phyloP scores from a whole-genome alignment of 179 eudicot species.

The Kewa caespitosa region DNA sequence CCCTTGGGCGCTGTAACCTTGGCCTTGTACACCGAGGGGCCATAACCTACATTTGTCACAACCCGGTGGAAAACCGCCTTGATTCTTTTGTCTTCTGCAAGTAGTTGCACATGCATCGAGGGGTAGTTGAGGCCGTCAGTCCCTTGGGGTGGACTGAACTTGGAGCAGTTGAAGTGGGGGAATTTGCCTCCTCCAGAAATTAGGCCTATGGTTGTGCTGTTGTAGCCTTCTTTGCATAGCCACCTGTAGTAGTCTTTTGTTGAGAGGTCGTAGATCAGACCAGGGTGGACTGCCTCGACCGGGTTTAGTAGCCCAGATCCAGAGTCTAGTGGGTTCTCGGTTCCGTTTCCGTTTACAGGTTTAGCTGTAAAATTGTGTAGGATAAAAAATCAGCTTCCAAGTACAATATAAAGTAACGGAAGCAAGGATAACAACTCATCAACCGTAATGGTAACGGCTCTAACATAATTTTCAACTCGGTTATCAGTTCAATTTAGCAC shows the following conservation, averaged over 20 bases:
- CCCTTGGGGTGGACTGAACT: conserved; percentile 35
- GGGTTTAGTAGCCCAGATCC: conserved; percentile 71
- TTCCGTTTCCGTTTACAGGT: conserved; percentile 34
- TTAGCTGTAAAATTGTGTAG: conserved; percentile 49
- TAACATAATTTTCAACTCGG: too few relatives aligned
- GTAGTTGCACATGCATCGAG: conserved; percentile 57
- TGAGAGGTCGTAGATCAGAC: conserved; percentile 56
- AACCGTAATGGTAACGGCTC: too few relatives aligned
- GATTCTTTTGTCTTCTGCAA: conserved; percentile 4
- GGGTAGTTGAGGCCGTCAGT: conserved; percentile 86
- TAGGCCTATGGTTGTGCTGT: conserved; percentile 35
- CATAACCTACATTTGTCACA: conserved; percentile 57
- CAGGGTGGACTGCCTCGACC: conserved; percentile 51
- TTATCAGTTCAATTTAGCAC: too few relatives aligned
- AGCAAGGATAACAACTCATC: background rate
- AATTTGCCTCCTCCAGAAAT: conserved; percentile 40
- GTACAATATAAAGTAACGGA: too few relatives aligned
- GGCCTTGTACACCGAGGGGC: conserved; percentile 40
- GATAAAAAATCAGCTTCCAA: background rate
- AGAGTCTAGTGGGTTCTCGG: conserved; percentile 40
- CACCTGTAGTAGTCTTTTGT: conserved; percentile 46
- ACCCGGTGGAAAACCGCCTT: conserved; percentile 48
- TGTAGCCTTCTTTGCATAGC: conserved; percentile 70
- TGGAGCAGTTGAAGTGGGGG: conserved; percentile 44
- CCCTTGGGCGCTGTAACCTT: conserved; percentile 36